Percentiles rank a stretch among this genome's conserved stretches.
phyloP scores from a whole-genome alignment of 2,329 filamentous ascomycete species.

The Apiospora hydei region DNA sequence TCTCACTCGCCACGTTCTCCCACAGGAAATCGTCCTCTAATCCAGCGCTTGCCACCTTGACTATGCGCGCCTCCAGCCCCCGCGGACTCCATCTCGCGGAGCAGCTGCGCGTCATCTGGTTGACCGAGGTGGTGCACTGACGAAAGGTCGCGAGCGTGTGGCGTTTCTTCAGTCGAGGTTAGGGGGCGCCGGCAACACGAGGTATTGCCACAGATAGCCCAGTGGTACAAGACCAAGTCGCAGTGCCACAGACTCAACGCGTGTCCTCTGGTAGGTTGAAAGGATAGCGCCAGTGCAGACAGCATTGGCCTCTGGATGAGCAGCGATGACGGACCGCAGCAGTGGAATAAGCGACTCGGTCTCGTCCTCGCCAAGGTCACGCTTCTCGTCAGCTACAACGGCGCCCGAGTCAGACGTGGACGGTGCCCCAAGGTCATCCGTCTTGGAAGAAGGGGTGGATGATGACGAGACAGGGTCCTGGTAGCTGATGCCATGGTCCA shows the following conservation, averaged over 20 bases:
- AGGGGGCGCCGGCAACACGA: slow-evolving; percentile 63
- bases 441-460: slow-evolving; percentile 4
- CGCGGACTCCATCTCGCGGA: slow-evolving; percentile 81
- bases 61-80: slow-evolving; percentile 87
- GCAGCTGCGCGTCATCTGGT: slow-evolving; percentile 63
- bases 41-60: slow-evolving; percentile 93
- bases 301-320: slow-evolving; percentile 83
- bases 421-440: neutral
- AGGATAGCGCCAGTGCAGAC: slow-evolving; percentile 91
- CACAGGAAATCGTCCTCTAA: slow-evolving; percentile 83
- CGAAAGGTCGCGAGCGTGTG: slow-evolving; percentile 33
- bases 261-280: slow-evolving; percentile 93
- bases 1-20: slow-evolving; percentile 73
- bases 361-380: slow-evolving; percentile 67
- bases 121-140: slow-evolving; percentile 16
- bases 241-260: slow-evolving; percentile 91
- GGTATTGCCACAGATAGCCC: slow-evolving; percentile 93
- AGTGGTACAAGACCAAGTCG: slow-evolving; percentile 83
- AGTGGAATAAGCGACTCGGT: slow-evolving; percentile 86
- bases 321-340: slow-evolving; percentile 68
- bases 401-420: slow-evolving; percentile 2
- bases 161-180: slow-evolving; percentile 30
- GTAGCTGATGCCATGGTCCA: slow-evolving; percentile 78
- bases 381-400: slow-evolving; percentile 35
- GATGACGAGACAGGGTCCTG: slow-evolving; percentile 34